Evolutionary conservation across 805 yeast species (phyloP).

Genomic region (Ogataea chonburiensis): DNA sequence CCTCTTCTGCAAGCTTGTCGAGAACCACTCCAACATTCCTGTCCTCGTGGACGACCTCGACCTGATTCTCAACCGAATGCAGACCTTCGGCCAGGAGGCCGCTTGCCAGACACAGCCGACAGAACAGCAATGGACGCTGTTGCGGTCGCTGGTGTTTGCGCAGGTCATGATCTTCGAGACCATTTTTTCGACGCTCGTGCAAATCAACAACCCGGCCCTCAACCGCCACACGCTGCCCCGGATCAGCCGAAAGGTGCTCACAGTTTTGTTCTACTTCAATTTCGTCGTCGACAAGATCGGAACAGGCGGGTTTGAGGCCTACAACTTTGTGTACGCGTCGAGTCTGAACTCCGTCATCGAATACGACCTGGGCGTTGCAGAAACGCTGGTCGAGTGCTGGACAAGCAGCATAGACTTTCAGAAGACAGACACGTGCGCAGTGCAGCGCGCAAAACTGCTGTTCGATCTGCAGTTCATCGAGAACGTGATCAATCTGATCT

Average conservation of each 20-base stretch:
- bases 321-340: slow-evolving; percentile 56
- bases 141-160: slow-evolving; percentile 42
- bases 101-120: slow-evolving; percentile 18
- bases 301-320: slow-evolving; percentile 62
- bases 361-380: slow-evolving; percentile 28
- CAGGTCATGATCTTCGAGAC: slow-evolving; percentile 53
- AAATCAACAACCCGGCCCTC: slow-evolving; percentile 24
- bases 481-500: slow-evolving; percentile 36
- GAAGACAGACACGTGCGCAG: slow-evolving; percentile 32
- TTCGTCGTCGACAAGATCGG: slow-evolving; percentile 55
- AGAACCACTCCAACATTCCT: slow-evolving; percentile 13
- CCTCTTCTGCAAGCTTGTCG: slow-evolving; percentile 30
- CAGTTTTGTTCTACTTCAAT: slow-evolving; percentile 43
- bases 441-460: slow-evolving; percentile 40
- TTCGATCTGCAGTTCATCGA: slow-evolving; percentile 50
- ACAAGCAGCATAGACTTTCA: slow-evolving; percentile 25
- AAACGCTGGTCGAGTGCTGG: slow-evolving; percentile 32
- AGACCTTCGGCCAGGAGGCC: slow-evolving; percentile 31
- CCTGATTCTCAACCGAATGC: slow-evolving; percentile 27
- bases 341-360: slow-evolving; percentile 42
- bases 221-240: slow-evolving; percentile 16
- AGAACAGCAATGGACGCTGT: slow-evolving; percentile 23
- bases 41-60: slow-evolving; percentile 23
- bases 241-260: slow-evolving; percentile 36
- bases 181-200: slow-evolving; percentile 38